Evolutionary conservation across 192 early-diverging fungal genomes (phyloP).

Genomic region (Helicostylum pulchrum): DNA sequence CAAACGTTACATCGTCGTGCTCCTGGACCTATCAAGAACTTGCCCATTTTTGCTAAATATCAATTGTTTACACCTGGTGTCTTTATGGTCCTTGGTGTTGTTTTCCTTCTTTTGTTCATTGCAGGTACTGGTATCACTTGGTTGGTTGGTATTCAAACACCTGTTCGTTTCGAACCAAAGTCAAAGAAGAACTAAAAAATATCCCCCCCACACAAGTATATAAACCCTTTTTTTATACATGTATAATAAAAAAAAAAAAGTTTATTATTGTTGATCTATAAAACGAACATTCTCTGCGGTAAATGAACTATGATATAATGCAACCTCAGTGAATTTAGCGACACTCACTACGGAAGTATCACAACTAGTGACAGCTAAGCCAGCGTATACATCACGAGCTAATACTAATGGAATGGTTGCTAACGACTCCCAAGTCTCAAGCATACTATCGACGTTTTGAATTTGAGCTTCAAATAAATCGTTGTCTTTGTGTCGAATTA

Average conservation of each 20-base stretch:
- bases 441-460: background rate
- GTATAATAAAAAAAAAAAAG: background rate
- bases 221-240: background rate
- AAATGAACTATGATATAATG: constrained; percentile 7
- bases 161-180: constrained; percentile 33
- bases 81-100: constrained; percentile 32
- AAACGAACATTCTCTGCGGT: background rate
- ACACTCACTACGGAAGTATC: constrained; percentile 28
- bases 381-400: constrained; percentile 25
- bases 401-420: background rate
- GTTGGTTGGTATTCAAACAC: constrained; percentile 34
- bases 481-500: constrained; percentile 1
- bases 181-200: constrained; percentile 31
- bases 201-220: background rate
- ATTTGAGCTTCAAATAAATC: constrained; percentile 18
- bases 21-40: constrained; percentile 1
- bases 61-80: constrained; percentile 35
- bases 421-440: constrained; percentile 16
- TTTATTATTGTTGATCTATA: constrained; percentile 10
- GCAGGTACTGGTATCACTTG: constrained; percentile 31
- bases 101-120: constrained; percentile 31
- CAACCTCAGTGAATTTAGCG: constrained; percentile 27
- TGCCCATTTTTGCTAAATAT: constrained; percentile 40
- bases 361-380: constrained; percentile 29
- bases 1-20: constrained; percentile 15